Percentiles rank a stretch among this genome's conserved stretches.
Evolutionary conservation across 148 eudicot genomes (phyloP).

Genomic region (Spergularia marina): DNA sequence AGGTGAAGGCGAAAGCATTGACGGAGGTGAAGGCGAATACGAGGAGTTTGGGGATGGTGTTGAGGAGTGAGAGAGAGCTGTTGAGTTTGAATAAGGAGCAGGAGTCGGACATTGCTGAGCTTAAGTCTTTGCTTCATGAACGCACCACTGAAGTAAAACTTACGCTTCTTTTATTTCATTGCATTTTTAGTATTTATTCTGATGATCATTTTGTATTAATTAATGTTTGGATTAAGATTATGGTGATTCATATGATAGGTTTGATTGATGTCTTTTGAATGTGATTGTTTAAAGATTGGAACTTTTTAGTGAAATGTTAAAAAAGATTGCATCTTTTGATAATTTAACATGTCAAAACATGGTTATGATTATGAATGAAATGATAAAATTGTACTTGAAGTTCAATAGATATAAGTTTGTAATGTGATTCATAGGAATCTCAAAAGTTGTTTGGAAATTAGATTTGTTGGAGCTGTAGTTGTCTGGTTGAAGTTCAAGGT

Average conservation of each 20-base stretch:
- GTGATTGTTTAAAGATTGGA: no score
- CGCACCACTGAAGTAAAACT: constrained; percentile 56
- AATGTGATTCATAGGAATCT: no score
- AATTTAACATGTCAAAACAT: no score
- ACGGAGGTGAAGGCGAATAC: constrained; percentile 75
- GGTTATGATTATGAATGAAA: no score
- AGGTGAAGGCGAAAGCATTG: constrained; percentile 52
- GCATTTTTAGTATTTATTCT: not conserved
- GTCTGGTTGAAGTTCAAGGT: not conserved
- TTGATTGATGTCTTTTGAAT: no score
- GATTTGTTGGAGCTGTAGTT: not conserved
- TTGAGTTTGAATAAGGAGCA: constrained; percentile 61
- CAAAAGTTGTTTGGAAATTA: not conserved
- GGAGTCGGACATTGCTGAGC: constrained; percentile 51
- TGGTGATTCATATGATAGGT: not conserved
- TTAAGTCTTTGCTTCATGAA: constrained; percentile 46
- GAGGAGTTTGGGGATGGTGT: constrained; percentile 79
- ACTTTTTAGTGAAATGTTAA: no score
- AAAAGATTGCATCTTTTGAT: no score
- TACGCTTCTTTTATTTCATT: not conserved
- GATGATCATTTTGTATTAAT: not conserved
- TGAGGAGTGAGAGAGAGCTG: constrained; percentile 90
- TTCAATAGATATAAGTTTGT: no score
- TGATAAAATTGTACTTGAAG: no score
- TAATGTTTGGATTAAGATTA: not conserved